Base-by-base conservation (phyloP, 495 filamentous ascomycete species). In the Viridothelium virens region DNA sequence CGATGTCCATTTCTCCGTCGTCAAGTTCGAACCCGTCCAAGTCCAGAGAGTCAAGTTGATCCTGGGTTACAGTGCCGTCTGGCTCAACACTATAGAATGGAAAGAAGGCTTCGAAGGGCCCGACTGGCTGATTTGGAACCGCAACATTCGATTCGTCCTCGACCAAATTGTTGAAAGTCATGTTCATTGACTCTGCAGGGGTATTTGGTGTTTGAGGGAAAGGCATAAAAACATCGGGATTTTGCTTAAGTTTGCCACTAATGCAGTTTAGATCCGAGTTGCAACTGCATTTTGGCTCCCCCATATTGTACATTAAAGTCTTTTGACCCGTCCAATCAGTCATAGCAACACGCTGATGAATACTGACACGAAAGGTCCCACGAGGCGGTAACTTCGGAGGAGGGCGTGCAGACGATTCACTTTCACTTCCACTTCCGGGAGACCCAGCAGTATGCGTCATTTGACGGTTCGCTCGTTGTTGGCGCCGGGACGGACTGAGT, bases 121-220 rank as follows among this genome's bases (percentile, higher is more conserved):
- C 53, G 53, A 59, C 25, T 3, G 14, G 6, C 36, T 59, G 11
- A 4, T 18, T 31, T 59, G 33, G 53, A 33, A 14, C 3, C 10
- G 53, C 31, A 36, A 3, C n/a, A 36, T 34, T 36, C 36, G 53
- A 31, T 59, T 11, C 2, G 6, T 59, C 53, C n/a, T 36, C 53
- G 31, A 59, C 53, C 53, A 59, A 14, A 59, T 14, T 59, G 14
- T 59, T 59, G 31, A 59, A 59, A 59, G 53, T 59, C 53, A 59
- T 59, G 31, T 59, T 59, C 53, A 59, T 59, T 36, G 53, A 59
- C 10, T 59, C 53, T 14, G 53, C 53, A 9, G 53, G 53, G 36
- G 53, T 59, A 59, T 59, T 59, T 33, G 53, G 53, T 34, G 53
- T 59, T 59, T 59, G 53, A 7, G 18, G 31, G 5, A 59, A 9